Evolutionary conservation across 1,284 basidiomycete species (phyloP), one percentile per base, ranked within the genome.

Genomic region (Cryptococcus wingfieldii): DNA sequence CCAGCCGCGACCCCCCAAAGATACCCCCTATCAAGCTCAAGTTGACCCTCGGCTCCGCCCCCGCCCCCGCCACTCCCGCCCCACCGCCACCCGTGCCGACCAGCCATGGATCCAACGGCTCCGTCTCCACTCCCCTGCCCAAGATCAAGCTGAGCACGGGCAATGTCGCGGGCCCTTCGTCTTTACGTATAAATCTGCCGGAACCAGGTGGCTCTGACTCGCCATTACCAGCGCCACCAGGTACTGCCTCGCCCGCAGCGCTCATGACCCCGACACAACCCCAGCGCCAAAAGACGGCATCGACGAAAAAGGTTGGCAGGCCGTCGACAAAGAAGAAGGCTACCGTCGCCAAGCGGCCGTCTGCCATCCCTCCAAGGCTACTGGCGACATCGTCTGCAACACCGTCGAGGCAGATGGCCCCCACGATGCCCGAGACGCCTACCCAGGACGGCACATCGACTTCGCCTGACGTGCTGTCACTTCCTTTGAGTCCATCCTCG

Each of bases 1-100:
- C 48, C 8, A 37, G 37, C 37, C 25, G 80, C 41, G 76, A 85
- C 55, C 72, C 82, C 38, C 34, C 57, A 31, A 49, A 38, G 18
- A 60, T 69, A 55, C 58, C 65, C n/a, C 64, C 68, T 1, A 71
- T 72, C 50, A 72, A 70, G 55, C 60, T 72, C 46, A 72, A 70
- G 53, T 61, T 72, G 16, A 43, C 44, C 55, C 50, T 54, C 51
- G 13, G 27, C 57, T 19, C 47, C 16, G 39, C 46, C 9, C 28
- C 47, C 16, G 39, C 46, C 9, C 48, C 56, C 28, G 37, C 38
- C 31, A 18, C 45, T 23, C 19, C 59, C n/a, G 41, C 51, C 13
- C 18, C 49, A 16, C 44, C 41, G 14, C 28, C 41, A 10, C 47
- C 39, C 37, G n/a, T 38, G 9, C 50, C 38, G 25, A 60, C 53